A percentile compares a stretch with the other conserved stretches of the same genome.
Evolutionary conservation across 2,329 filamentous ascomycete genomes (phyloP).

Genomic region (Colletotrichum theobromicola): DNA sequence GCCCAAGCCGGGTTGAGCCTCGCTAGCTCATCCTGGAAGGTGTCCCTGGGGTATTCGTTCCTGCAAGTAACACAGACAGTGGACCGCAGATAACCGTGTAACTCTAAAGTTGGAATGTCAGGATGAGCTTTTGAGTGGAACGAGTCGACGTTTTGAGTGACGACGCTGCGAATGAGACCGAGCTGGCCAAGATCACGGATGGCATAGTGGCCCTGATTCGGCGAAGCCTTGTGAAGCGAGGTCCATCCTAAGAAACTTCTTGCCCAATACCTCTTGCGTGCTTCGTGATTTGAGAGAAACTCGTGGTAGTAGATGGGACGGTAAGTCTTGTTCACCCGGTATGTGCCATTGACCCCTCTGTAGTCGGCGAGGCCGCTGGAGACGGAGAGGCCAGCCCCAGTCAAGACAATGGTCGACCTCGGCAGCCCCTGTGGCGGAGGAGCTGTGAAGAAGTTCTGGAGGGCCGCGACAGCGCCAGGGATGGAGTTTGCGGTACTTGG

Average conservation of each 20-base stretch:
- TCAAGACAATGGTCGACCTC: constrained; percentile 56
- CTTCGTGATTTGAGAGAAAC: constrained; percentile 81
- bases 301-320: constrained; percentile 93
- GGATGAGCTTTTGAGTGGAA: constrained; percentile 86
- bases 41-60: constrained; percentile 70
- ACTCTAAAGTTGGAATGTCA: constrained; percentile 74
- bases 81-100: constrained; percentile 88
- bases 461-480: constrained; percentile 76
- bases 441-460: constrained; percentile 76
- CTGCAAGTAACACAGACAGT: constrained; percentile 82
- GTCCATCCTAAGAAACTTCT: constrained; percentile 94
- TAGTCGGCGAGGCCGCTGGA: constrained; percentile 94
- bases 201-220: constrained; percentile 81
- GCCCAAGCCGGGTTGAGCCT: constrained; percentile 87
- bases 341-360: constrained; percentile 86
- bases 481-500: constrained; percentile 74
- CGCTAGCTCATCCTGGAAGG: constrained; percentile 79
- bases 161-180: constrained; percentile 75
- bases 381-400: constrained; percentile 92
- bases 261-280: constrained; percentile 94
- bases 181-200: constrained; percentile 74
- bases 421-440: constrained; percentile 56
- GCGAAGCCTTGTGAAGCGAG: constrained; percentile 76
- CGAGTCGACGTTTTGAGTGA: constrained; percentile 98
- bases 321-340: constrained; percentile 88